Base-by-base conservation (phyloP, 331 rosid genomes). In the Dryas integrifolia region DNA sequence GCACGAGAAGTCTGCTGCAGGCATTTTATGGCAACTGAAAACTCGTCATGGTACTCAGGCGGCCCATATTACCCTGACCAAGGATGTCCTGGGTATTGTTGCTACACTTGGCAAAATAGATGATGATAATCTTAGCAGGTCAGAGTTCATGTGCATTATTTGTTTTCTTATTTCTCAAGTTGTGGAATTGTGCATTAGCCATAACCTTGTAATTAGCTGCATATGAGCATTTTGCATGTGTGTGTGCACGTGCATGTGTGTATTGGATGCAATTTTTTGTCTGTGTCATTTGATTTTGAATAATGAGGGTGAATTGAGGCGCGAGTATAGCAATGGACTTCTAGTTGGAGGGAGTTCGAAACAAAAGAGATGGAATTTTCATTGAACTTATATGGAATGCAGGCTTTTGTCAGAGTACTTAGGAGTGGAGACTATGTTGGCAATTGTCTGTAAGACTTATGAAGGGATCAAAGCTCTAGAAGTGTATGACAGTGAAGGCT, bases 371-470 rank as follows among this genome's bases (percentile, higher is more conserved):
- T 21, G 12, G 30, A 52, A 21, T 53, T 52, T 48, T 75, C 58
- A 35, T 52, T 73, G 24, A 7, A 65, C 76, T 71, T 73, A 61
- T 81, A 74, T 78, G 79, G 76, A 63, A 71, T 83, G 88, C 91
- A 89, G 98, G 79, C 88, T 94, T 78, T 84, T 94, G 48, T 89
- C 97, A 0, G 98, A 91, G 87, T 94, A 86, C 81, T 82, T 94
- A 35, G 98, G 96, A 77, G 48, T 72, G 67, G 96, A 94, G 72
- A 85, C 88, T 57, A 91, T 91, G 97, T 72, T 88, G 77, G 89
- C 96, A 69, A 77, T 94, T 83, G 97, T 94, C 45, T 94, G 98
- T 69, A 86, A 77, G 88, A 89, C 96, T 45, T 79, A 65, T 62
- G 92, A 85, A 82, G 97, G 97, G 58, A 89, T 88, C 24, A 80